Evolutionary conservation across 2,329 filamentous ascomycete genomes (phyloP).

Genomic region (Fusarium lateritium): DNA sequence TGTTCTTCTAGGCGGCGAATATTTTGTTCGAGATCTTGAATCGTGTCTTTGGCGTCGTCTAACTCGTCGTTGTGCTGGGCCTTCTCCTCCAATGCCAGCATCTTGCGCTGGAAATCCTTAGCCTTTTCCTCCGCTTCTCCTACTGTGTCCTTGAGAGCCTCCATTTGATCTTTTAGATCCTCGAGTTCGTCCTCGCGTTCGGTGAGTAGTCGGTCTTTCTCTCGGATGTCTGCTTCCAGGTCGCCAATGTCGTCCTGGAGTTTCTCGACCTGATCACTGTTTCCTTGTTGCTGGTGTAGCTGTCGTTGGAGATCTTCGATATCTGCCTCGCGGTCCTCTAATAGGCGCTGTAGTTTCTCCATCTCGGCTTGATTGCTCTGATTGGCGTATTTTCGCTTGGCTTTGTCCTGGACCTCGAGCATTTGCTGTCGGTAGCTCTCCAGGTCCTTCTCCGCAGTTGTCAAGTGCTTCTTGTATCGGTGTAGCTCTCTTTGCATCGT

Average conservation of each 20-base stretch:
- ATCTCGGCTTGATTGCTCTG: constrained; percentile 76
- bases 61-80: constrained; percentile 66
- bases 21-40: constrained; percentile 70
- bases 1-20: constrained; percentile 69
- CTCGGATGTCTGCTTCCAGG: constrained; percentile 80
- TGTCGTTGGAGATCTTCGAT: constrained; percentile 73
- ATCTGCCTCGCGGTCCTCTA: constrained; percentile 73
- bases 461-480: constrained; percentile 87
- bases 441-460: constrained; percentile 86
- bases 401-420: constrained; percentile 84
- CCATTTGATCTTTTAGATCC: constrained; percentile 69
- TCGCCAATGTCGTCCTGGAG: constrained; percentile 82
- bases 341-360: constrained; percentile 68
- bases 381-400: constrained; percentile 81
- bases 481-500: constrained; percentile 91
- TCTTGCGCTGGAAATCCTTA: constrained; percentile 67
- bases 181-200: constrained; percentile 84
- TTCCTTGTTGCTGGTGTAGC: constrained; percentile 69
- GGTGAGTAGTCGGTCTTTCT: constrained; percentile 81
- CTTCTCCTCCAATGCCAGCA: constrained; percentile 70
- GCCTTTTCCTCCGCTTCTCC: constrained; percentile 71
- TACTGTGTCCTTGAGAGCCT: constrained; percentile 71
- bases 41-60: constrained; percentile 70
- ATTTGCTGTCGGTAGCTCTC: constrained; percentile 88
- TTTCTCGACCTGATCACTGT: constrained; percentile 73